Conservation (phyloP, 78 protist genomes). For the Diacronema lutheri region DNA sequence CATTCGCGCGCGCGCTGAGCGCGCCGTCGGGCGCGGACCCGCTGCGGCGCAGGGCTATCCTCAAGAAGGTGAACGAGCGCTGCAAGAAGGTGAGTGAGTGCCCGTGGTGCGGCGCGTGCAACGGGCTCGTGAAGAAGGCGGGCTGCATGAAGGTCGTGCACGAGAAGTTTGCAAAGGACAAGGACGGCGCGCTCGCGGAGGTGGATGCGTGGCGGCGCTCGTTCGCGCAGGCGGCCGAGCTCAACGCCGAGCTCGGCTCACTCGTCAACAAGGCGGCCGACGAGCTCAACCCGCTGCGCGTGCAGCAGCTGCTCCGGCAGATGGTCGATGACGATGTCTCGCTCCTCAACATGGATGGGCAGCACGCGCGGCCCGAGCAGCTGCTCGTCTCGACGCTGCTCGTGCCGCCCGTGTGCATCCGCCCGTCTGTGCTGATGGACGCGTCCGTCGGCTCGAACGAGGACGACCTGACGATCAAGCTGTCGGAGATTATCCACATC, state of each 20-base stretch:
- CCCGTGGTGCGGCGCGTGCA: constrained; percentile 79
- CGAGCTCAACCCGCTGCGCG: constrained; percentile 80
- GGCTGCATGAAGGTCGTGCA: constrained; percentile 76
- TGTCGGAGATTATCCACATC: constrained; percentile 62
- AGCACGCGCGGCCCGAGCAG: constrained; percentile 71
- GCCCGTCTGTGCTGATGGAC: constrained; percentile 92
- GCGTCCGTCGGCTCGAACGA: constrained; percentile 73
- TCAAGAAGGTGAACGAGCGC: constrained; percentile 28
- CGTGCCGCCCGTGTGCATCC: constrained; percentile 94
- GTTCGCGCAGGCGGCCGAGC: background rate
- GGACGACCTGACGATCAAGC: constrained; percentile 93
- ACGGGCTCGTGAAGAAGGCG: constrained; percentile 82
- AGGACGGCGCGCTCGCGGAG: background rate
- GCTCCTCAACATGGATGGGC: constrained; percentile 80
- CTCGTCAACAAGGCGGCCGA: constrained; percentile 73
- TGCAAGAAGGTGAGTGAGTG: constrained; percentile 61
- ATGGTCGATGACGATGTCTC: constrained; percentile 50
- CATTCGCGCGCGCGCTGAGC: background rate
- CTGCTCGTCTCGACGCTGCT: constrained; percentile 65
- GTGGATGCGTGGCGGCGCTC: background rate
- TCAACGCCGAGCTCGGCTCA: constrained; percentile 41
- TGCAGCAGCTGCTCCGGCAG: constrained; percentile 58
- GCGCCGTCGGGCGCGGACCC: constrained; percentile 10
- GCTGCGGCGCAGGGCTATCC: constrained; percentile 18
- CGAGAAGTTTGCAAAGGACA: constrained; percentile 49